Evolutionary conservation across 2,329 filamentous ascomycete species (phyloP), one percentile per base, ranked within the genome.

Genomic region (Xylaria sp.): DNA sequence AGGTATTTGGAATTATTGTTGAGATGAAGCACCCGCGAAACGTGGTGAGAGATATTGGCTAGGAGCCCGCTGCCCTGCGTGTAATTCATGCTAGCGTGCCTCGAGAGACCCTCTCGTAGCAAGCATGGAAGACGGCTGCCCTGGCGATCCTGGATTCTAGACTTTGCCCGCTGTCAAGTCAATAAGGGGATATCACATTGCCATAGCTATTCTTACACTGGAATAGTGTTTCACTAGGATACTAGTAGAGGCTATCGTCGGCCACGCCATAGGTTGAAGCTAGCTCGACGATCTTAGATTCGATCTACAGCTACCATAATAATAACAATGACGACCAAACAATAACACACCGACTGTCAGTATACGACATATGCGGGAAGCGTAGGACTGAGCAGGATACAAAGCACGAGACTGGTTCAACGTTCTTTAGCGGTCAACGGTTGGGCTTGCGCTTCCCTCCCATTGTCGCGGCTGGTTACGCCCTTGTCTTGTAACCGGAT

Each of bases 61-160:
- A 20, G 60, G 55, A 33, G 9, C 41, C 51, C 8, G 20, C 20
- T 25, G 46, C 41, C 57, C 41, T 56, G 61, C 60, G 64, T 57
- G 60, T 41, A 70, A 49, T 64, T 64, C 64, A 25, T 68, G 57
- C 58, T 68, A 68, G 61, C 68, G 64, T 48, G 57, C 39, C 39
- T 23, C 25, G 31, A 28, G 7, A n/a, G 54, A 23, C 49, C 60
- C 52, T 33, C 52, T 25, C 20, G 20, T 36, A 23, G 13, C 23
- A 62, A 18, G 28, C 33, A 63, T 63, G 33, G 20, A 54, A 57
- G 23, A 58, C 46, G 59, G 62, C 55, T 60, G 66, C 62, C 69
- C 69, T 71, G 66, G 60, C 69, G 69, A 71, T 71, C 66, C 39
- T 15, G n/a, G n/a, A 68, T 61, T 70, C 68, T 70, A 67, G 68